Evolutionary conservation across 2,329 filamentous ascomycete genomes (phyloP).

Genomic region (Blastomyces silverae): DNA sequence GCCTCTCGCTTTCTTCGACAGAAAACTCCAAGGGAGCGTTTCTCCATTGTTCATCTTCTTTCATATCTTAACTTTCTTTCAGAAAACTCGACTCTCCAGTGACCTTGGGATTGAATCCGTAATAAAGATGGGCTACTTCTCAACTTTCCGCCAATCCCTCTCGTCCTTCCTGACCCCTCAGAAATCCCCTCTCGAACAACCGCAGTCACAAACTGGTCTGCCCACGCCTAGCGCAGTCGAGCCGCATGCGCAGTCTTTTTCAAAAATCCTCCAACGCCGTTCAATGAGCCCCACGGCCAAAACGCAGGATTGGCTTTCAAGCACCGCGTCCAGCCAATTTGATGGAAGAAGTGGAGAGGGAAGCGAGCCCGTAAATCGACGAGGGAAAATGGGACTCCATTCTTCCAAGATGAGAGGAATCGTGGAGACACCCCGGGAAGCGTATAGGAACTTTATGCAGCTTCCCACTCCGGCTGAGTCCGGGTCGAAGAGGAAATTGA

Average conservation of each 20-base stretch:
- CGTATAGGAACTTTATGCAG: constrained; percentile 5
- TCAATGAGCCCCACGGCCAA: constrained; percentile 12
- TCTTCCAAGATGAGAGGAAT: background rate
- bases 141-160: constrained; percentile 8
- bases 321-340: background rate
- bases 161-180: constrained; percentile 8
- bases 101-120: background rate
- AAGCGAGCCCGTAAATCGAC: background rate
- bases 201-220: background rate
- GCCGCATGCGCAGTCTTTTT: background rate
- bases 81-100: background rate
- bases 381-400: background rate
- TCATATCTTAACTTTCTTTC: background rate
- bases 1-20: background rate
- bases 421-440: background rate
- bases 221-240: background rate
- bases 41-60: constrained; percentile 1
- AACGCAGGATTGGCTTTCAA: constrained; percentile 10
- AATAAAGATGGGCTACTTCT: constrained; percentile 10
- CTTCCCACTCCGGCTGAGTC: constrained; percentile 2
- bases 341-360: background rate
- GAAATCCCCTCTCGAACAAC: constrained; percentile 7
- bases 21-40: background rate
- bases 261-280: background rate
- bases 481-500: constrained; percentile 11